phyloP scores from a whole-genome alignment of 345 rosid genomes.

The Lepidium sativum region DNA sequence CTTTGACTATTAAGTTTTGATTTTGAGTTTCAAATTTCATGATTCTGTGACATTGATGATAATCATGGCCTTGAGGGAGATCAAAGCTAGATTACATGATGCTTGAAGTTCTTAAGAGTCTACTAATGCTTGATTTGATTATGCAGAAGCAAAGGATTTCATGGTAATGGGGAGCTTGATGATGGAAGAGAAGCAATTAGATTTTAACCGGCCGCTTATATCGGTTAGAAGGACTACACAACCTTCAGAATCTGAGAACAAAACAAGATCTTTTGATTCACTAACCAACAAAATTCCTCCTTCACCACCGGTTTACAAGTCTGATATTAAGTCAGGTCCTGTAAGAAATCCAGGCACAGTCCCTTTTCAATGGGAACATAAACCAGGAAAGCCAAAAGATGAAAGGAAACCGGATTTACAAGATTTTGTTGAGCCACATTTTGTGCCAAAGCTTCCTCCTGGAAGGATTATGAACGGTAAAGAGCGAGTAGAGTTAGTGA shows the following conservation, averaged over 20 bases:
- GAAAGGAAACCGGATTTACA: slow-evolving; percentile 27
- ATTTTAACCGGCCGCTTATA: slow-evolving; percentile 70
- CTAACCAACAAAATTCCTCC: slow-evolving; percentile 23
- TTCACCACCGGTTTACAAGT: slow-evolving; percentile 54
- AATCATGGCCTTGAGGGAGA: neutral
- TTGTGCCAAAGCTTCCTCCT: slow-evolving; percentile 82
- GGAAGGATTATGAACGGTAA: slow-evolving; percentile 42
- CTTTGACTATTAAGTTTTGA: neutral
- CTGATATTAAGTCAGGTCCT: slow-evolving; percentile 88
- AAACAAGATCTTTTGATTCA: slow-evolving; percentile 35
- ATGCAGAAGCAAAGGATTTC: slow-evolving; percentile 24
- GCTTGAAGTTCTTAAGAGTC: neutral
- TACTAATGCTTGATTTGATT: slow-evolving; percentile 8
- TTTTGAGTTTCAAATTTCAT: neutral
- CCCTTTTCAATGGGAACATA: slow-evolving; percentile 84
- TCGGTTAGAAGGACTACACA: slow-evolving; percentile 54
- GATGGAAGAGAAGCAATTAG: slow-evolving; percentile 78
- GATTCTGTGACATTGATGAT: neutral
- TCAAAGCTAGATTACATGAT: neutral
- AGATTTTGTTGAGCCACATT: slow-evolving; percentile 26
- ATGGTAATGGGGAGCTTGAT: slow-evolving; percentile 32
- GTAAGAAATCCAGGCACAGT: slow-evolving; percentile 75
- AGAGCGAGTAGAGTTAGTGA: slow-evolving; percentile 16
- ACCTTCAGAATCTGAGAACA: slow-evolving; percentile 33
- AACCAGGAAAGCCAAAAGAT: slow-evolving; percentile 76